phyloP scores from a whole-genome alignment of 176 grass and related monocot genomes.

The Oryza nivara region DNA sequence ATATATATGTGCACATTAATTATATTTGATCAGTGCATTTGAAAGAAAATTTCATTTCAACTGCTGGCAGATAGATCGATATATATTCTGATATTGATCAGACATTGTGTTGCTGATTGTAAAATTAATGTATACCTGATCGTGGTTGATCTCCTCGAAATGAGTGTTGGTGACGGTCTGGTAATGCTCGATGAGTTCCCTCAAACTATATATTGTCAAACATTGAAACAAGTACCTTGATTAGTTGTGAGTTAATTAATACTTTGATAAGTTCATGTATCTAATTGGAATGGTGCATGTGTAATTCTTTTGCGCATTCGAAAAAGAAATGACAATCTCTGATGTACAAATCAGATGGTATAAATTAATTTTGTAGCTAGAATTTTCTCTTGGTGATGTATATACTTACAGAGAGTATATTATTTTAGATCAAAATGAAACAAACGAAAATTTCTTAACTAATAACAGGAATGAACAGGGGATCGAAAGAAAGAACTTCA shows the following conservation, averaged over 20 bases:
- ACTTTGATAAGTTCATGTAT: neutral
- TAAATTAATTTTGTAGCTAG: too few relatives aligned
- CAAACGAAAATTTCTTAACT: neutral
- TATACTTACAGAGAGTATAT: neutral
- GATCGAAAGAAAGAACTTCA: neutral
- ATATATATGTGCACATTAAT: neutral
- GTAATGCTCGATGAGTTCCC: slow-evolving; percentile 79
- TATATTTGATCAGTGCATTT: neutral
- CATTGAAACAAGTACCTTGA: neutral
- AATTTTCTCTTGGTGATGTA: too few relatives aligned
- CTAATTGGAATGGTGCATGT: too few relatives aligned
- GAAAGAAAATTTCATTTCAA: neutral
- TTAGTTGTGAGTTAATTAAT: neutral
- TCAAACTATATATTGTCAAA: slow-evolving; percentile 52
- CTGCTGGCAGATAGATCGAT: neutral
- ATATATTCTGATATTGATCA: too few relatives aligned
- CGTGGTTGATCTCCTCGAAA: slow-evolving; percentile 66
- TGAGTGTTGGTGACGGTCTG: slow-evolving; percentile 65
- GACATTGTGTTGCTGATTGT: neutral
- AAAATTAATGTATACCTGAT: slow-evolving; percentile 48
- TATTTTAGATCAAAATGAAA: neutral
- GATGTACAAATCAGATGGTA: too few relatives aligned
- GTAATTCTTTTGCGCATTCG: too few relatives aligned
- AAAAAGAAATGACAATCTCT: too few relatives aligned
- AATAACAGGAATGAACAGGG: neutral